A percentile compares a stretch with the other conserved stretches of the same genome.
These are phyloP conservation scores for Mycena amicta DNA, from an alignment of 768 basidiomycete species.

Conservation along the genomic window DNA sequence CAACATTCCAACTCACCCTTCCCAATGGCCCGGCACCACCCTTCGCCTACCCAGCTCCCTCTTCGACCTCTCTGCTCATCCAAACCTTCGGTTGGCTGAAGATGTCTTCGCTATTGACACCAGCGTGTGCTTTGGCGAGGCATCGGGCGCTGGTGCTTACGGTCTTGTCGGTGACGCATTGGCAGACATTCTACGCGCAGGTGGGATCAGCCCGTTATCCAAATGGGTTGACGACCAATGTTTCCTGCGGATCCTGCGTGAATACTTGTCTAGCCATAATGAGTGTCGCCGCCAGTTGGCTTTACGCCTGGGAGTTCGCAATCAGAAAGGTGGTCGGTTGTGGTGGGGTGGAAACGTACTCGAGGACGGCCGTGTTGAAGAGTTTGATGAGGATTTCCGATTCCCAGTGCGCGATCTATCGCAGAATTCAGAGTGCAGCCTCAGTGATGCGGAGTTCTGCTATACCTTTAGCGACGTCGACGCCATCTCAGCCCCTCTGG, in stretches of 20 bases:
- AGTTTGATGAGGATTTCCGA: slow-evolving; percentile 19
- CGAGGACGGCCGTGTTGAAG: slow-evolving; percentile 8
- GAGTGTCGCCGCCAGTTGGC: not conserved
- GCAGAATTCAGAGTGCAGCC: not conserved
- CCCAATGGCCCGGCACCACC: slow-evolving; percentile 40
- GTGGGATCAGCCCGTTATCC: slow-evolving; percentile 27
- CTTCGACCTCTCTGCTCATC: slow-evolving; percentile 2
- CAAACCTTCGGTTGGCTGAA: not conserved
- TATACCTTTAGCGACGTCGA: slow-evolving; percentile 29
- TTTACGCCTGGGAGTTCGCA: not conserved
- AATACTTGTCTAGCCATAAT: slow-evolving; percentile 14
- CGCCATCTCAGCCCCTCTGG: slow-evolving; percentile 17
- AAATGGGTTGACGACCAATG: slow-evolving; percentile 34
- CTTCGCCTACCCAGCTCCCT: slow-evolving; percentile 21
- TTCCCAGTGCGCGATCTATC: slow-evolving; percentile 24
- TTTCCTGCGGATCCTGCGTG: slow-evolving; percentile 18
- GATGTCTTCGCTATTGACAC: slow-evolving; percentile 13
- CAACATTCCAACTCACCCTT: slow-evolving; percentile 29
- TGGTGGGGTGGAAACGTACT: slow-evolving; percentile 10
- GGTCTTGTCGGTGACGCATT: slow-evolving; percentile 14
- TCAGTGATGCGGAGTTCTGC: not conserved
- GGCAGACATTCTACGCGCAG: slow-evolving; percentile 14
- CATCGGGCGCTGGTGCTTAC: slow-evolving; percentile 13
- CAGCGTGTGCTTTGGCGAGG: slow-evolving; percentile 12
- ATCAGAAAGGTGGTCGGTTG: slow-evolving; percentile 12